Conservation (phyloP, 208 protist genomes). For the Leishmania braziliensis region DNA sequence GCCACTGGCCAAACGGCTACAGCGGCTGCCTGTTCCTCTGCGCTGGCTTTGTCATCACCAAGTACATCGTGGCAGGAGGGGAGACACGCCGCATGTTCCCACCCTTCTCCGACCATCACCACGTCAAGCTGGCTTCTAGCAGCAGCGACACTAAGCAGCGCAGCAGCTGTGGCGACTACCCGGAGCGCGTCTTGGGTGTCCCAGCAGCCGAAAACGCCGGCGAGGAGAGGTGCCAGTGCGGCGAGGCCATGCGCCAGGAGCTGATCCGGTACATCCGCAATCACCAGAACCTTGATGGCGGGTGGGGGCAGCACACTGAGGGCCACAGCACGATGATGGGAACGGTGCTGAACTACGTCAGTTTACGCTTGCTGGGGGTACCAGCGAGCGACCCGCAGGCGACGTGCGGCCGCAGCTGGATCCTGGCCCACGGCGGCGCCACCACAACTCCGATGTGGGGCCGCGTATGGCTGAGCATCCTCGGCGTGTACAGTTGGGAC, state of each 20-base stretch:
- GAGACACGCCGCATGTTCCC: slow-evolving; percentile 75
- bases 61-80: slow-evolving; percentile 86
- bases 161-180: slow-evolving; percentile 10
- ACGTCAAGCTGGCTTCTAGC: slow-evolving; percentile 27
- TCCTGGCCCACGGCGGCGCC: slow-evolving; percentile 82
- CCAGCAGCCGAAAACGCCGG: slow-evolving; percentile 12
- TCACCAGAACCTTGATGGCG: slow-evolving; percentile 95
- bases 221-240: slow-evolving; percentile 52
- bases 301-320: slow-evolving; percentile 97
- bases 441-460: slow-evolving; percentile 95
- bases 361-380: slow-evolving; percentile 94
- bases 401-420: slow-evolving; percentile 74
- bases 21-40: slow-evolving; percentile 96
- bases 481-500: slow-evolving; percentile 94
- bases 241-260: slow-evolving; percentile 68
- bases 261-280: slow-evolving; percentile 95
- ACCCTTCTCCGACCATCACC: slow-evolving; percentile 42
- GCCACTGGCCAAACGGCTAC: slow-evolving; percentile 98
- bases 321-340: slow-evolving; percentile 96
- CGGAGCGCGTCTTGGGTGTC: slow-evolving; percentile 22
- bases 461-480: slow-evolving; percentile 95
- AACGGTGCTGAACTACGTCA: slow-evolving; percentile 95
- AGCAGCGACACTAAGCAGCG: background rate
- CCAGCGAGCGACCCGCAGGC: slow-evolving; percentile 60
- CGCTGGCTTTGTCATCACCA: slow-evolving; percentile 91